Percentiles rank a stretch among this genome's conserved stretches.
Evolutionary conservation across 78 protist genomes (phyloP).

Genomic region (Cavenderia fasciculata): DNA sequence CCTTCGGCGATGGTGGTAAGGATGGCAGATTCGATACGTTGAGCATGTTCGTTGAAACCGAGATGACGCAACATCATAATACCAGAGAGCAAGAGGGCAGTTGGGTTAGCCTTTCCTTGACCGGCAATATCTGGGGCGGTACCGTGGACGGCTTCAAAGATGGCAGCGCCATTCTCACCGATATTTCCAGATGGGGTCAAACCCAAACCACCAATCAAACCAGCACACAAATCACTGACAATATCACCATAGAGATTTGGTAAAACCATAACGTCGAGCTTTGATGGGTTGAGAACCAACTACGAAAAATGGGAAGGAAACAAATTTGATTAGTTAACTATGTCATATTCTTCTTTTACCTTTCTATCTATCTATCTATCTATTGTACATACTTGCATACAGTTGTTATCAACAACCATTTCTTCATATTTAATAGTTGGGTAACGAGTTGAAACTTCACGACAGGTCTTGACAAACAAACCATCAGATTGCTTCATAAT

Average conservation of each 20-base stretch:
- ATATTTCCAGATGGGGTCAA: conserved; percentile 89
- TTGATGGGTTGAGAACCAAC: conserved; percentile 81
- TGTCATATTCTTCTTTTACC: too few species aligned
- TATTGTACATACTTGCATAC: conserved; percentile 80
- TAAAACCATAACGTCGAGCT: conserved; percentile 89
- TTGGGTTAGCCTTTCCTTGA: conserved; percentile 87
- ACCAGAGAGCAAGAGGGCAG: conserved; percentile 86
- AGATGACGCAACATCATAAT: conserved; percentile 89
- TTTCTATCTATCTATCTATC: too few species aligned
- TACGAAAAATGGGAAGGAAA: not conserved
- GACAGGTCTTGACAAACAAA: conserved; percentile 82
- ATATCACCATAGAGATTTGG: conserved; percentile 94
- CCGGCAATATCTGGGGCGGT: conserved; percentile 93
- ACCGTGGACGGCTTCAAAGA: conserved; percentile 93
- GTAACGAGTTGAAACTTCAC: conserved; percentile 87
- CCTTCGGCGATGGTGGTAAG: conserved; percentile 74
- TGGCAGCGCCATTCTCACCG: conserved; percentile 82
- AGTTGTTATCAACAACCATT: conserved; percentile 84
- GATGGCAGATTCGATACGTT: conserved; percentile 61
- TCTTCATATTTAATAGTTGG: conserved; percentile 86
- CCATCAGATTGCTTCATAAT: conserved; percentile 91
- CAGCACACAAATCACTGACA: conserved; percentile 88
- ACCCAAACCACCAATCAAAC: conserved; percentile 92
- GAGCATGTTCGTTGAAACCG: conserved; percentile 69
- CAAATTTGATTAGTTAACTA: too few species aligned